Conservation (phyloP, 352 stramenopile genomes). For the Globisporangium mamillatum region DNA sequence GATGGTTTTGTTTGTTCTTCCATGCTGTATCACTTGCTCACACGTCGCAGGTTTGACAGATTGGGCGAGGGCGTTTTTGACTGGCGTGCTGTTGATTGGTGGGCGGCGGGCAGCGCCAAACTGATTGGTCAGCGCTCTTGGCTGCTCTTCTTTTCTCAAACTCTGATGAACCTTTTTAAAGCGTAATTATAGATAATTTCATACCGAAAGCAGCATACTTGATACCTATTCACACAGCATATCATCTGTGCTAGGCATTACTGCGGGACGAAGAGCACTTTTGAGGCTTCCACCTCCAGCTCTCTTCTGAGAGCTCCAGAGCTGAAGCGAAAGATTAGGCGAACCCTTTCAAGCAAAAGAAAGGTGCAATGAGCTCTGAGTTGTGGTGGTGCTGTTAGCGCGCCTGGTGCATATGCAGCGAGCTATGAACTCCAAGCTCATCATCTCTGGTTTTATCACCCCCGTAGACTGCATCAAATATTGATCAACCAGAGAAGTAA, state of each 20-base stretch:
- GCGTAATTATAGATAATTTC: neutral
- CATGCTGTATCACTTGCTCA: slow-evolving; percentile 9
- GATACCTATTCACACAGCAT: neutral
- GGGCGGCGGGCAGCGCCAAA: neutral
- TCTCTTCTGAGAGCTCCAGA: neutral
- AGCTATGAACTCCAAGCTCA: neutral
- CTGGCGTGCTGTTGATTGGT: slow-evolving; percentile 11
- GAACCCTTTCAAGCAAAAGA: neutral
- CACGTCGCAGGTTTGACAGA: slow-evolving; percentile 13
- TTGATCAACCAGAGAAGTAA: neutral
- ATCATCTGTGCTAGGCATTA: neutral
- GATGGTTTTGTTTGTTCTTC: neutral
- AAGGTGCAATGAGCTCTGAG: neutral
- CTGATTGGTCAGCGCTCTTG: slow-evolving; percentile 3
- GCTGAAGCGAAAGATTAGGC: neutral
- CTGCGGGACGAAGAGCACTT: neutral
- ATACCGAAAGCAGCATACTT: neutral
- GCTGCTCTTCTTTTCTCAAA: neutral
- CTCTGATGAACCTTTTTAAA: neutral
- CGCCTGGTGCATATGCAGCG: neutral
- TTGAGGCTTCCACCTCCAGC: neutral
- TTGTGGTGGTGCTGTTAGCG: neutral
- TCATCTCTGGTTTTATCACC: neutral
- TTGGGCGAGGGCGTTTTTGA: slow-evolving; percentile 4
- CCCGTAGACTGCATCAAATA: neutral